These are phyloP conservation scores for Mrakia gelida DNA, from an alignment of 768 basidiomycete species.

Conservation along the genomic window DNA sequence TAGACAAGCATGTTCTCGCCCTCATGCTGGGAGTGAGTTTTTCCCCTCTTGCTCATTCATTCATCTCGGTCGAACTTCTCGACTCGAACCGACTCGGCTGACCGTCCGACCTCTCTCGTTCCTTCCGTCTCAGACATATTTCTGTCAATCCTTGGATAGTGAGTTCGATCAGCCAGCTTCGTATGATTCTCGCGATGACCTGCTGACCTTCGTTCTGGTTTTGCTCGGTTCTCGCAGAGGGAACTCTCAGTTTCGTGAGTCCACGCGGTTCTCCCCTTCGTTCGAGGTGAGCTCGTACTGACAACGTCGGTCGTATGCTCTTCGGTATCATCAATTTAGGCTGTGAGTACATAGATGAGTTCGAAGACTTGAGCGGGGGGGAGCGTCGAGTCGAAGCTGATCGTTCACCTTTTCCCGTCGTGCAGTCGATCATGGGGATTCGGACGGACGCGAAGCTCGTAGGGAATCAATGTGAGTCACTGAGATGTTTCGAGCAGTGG, in stretches of 20 bases:
- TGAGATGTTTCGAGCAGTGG: too few relatives aligned
- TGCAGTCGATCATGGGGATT: constrained; percentile 40
- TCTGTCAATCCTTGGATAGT: constrained; percentile 21
- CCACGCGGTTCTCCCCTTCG: background rate
- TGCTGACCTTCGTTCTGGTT: too few relatives aligned
- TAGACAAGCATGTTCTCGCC: constrained; percentile 52
- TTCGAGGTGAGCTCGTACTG: background rate
- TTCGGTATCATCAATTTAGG: too few relatives aligned
- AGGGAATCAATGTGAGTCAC: constrained; percentile 48
- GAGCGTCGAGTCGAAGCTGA: background rate
- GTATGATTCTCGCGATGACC: background rate
- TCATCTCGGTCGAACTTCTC: background rate
- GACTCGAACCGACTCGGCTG: too few relatives aligned
- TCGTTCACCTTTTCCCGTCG: background rate
- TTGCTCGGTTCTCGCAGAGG: background rate
- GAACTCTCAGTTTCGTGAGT: background rate
- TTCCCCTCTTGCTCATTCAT: background rate
- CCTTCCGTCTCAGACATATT: background rate
- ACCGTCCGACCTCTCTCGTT: background rate
- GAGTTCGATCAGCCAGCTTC: background rate
- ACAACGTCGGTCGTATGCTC: constrained; percentile 2
- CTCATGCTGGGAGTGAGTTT: constrained; percentile 47
- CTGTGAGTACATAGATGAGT: too few relatives aligned
- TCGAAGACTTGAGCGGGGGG: too few relatives aligned
- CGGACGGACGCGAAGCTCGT: constrained; percentile 48